Evolutionary conservation across 495 filamentous ascomycete genomes (phyloP), one percentile per base, ranked within the genome.

Genomic region (Aspergillus biplanus): DNA sequence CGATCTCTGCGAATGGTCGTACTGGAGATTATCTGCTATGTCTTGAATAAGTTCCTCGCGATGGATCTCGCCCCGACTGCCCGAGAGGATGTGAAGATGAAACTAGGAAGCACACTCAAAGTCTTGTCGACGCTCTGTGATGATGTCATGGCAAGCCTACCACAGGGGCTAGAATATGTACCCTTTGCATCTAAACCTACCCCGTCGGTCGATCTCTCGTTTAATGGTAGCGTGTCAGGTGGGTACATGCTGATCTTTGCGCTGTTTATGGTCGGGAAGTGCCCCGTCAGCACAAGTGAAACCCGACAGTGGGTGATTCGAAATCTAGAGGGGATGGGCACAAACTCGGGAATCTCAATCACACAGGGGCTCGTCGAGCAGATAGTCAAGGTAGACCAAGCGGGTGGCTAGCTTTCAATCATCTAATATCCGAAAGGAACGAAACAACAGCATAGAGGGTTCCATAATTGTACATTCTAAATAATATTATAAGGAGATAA

Each of bases 111-210:
- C 15, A 70, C 76, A 3, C 63, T 71, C 8, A 42, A 70, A 1
- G 72, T 70, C 18, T 67, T 82, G 56, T 66, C 69, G 18, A 63
- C 58, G 18, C 65, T 81, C 33, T 66, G 75, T 34, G 66, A 76
- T 11, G 80, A 80, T 58, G 77, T 85, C 27, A 62, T 78, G 33
- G 78, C 76, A 42, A 83, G 73, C 53, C 72, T 85, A 1, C 82
- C 84, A 6, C 80, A 82, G 54, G 69, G 42, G 31, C 35, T 73
- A 11, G 73, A 61, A n/a, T 59, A 64, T 46, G 13, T 73, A 42
- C 65, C 63, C 4, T 52, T 50, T n/a, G 33, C 44, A 33, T 59
- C 65, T 61, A 47, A 54, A 27, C 12, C 42, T 15, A 16, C 2
- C n/a, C n/a, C 42, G 18, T 37, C 44, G 11, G 15, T 61, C 33